phyloP scores from a whole-genome alignment of 495 filamentous ascomycete genomes.

The Penicillium parvum region DNA sequence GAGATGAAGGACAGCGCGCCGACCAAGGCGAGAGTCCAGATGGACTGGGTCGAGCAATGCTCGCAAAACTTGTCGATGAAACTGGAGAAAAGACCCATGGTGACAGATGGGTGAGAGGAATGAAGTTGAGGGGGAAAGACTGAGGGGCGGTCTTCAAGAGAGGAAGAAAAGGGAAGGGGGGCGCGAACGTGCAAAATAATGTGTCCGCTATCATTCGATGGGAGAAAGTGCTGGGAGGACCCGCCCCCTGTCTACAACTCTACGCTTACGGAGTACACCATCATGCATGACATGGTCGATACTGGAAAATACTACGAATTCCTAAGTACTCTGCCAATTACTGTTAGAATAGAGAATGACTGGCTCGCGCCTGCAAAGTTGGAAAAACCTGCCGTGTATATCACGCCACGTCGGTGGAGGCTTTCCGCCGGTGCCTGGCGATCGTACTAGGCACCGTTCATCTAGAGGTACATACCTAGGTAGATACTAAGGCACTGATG shows the following conservation, averaged over 20 bases:
- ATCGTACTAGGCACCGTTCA: constrained; percentile 5
- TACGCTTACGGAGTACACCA: no score
- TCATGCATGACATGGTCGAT: no score
- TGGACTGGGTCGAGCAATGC: constrained; percentile 36
- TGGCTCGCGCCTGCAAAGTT: no score
- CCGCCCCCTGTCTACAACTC: constrained; percentile 15
- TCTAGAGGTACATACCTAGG: neutral
- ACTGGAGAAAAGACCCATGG: constrained; percentile 38
- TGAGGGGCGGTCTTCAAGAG: constrained; percentile 1
- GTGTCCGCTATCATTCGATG: constrained; percentile 25
- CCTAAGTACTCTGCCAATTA: no score
- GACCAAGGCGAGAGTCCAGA: constrained; percentile 25
- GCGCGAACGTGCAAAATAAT: constrained; percentile 17
- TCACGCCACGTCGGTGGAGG: constrained; percentile 21
- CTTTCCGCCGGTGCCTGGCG: constrained; percentile 7
- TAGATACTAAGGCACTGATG: neutral
- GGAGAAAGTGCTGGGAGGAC: constrained; percentile 4
- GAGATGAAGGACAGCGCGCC: constrained; percentile 30
- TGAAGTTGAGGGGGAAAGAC: neutral
- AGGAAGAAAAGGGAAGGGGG: constrained; percentile 11
- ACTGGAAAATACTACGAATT: no score
- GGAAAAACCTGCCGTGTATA: neutral
- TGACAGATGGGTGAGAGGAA: constrained; percentile 1
- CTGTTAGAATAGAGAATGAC: no score
- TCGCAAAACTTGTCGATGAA: constrained; percentile 37